Conservation (phyloP, 495 filamentous ascomycete species). For the Aspergillus wentii region DNA sequence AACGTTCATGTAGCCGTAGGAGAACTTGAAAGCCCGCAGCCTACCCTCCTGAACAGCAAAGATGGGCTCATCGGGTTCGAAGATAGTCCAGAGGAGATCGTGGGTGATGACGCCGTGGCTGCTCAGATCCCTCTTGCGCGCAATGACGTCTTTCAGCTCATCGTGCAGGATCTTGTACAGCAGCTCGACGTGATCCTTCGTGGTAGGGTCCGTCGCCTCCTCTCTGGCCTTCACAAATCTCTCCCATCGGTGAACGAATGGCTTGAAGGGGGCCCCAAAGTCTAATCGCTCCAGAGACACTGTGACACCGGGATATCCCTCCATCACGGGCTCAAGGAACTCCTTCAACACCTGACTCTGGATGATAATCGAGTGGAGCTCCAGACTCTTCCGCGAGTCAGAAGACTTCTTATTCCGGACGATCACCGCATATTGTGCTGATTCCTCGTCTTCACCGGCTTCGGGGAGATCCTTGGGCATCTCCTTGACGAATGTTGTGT, state of each 20-base stretch:
- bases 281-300: constrained; percentile 54
- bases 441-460: constrained; percentile 46
- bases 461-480: constrained; percentile 40
- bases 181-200: constrained; percentile 52
- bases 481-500: constrained; percentile 26
- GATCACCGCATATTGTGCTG: constrained; percentile 48
- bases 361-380: constrained; percentile 57
- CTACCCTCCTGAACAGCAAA: constrained; percentile 30
- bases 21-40: constrained; percentile 32
- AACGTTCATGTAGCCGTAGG: constrained; percentile 8
- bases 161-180: constrained; percentile 50
- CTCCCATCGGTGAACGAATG: constrained; percentile 64
- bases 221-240: constrained; percentile 44
- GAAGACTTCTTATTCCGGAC: constrained; percentile 51
- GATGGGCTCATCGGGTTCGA: constrained; percentile 43
- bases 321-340: constrained; percentile 49
- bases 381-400: constrained; percentile 53
- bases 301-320: constrained; percentile 61
- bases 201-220: constrained; percentile 40
- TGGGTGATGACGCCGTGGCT: constrained; percentile 56
- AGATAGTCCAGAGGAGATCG: constrained; percentile 53
- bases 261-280: constrained; percentile 56
- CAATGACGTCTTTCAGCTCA: constrained; percentile 54
- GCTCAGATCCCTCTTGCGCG: constrained; percentile 51
- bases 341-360: constrained; percentile 60